A percentile compares a stretch with the other conserved stretches of the same genome.
Evolutionary conservation across 1,139 yeast species (phyloP).

Genomic region (Magnusiomyces clavatus): DNA sequence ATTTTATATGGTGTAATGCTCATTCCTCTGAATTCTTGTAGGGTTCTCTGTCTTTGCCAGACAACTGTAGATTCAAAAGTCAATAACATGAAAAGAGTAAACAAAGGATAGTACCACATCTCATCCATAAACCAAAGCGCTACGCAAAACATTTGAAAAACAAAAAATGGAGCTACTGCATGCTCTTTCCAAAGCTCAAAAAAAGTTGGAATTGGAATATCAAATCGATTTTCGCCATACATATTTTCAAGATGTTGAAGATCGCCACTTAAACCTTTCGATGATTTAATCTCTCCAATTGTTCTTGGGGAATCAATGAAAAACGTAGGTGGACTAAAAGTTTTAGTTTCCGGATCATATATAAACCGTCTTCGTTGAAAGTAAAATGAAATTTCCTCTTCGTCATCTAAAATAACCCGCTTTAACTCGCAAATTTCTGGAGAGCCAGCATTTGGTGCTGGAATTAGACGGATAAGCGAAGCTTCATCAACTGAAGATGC

Average conservation of each 20-base stretch:
- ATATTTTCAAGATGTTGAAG: slow-evolving; percentile 48
- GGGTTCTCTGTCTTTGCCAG: slow-evolving; percentile 82
- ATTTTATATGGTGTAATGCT: slow-evolving; percentile 87
- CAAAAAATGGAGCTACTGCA: slow-evolving; percentile 97
- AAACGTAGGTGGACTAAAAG: slow-evolving; percentile 78
- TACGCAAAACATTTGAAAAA: slow-evolving; percentile 91
- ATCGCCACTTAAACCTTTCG: slow-evolving; percentile 52
- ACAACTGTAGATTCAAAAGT: slow-evolving; percentile 94
- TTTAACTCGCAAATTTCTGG: slow-evolving; percentile 67
- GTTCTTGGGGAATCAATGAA: slow-evolving; percentile 49
- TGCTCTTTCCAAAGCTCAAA: slow-evolving; percentile 89
- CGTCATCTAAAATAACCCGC: slow-evolving; percentile 51
- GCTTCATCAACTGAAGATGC: slow-evolving; percentile 54
- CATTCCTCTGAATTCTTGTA: slow-evolving; percentile 94
- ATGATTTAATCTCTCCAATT: slow-evolving; percentile 50
- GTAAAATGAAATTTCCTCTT: slow-evolving; percentile 60
- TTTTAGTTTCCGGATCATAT: slow-evolving; percentile 45
- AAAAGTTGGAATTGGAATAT: slow-evolving; percentile 91
- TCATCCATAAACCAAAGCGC: slow-evolving; percentile 96
- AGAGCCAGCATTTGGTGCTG: slow-evolving; percentile 80
- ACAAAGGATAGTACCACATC: slow-evolving; percentile 90
- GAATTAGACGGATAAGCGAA: slow-evolving; percentile 61
- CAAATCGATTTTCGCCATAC: slow-evolving; percentile 82
- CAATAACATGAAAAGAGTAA: slow-evolving; percentile 85
- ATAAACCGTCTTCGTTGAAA: slow-evolving; percentile 92